Base-by-base conservation (phyloP, 2,329 filamentous ascomycete genomes). In the Elsinoe ampelina region DNA sequence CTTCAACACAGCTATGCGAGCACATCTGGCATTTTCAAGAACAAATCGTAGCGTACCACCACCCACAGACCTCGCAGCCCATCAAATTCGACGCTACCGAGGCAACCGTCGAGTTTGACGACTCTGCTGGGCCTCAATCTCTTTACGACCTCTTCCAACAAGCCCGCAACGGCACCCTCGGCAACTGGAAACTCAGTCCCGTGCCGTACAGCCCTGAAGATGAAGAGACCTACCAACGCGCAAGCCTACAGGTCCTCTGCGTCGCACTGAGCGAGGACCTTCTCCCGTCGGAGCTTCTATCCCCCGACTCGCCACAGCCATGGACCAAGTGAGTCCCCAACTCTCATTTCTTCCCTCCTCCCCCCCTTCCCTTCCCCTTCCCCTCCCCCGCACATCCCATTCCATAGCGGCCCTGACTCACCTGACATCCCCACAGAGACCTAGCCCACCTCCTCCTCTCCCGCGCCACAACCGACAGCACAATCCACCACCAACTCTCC, bases 11-110 rank as follows among this genome's bases (percentile, higher is more conserved):
- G 17, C 11, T 52, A 17, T 52, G 48, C 48, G 48, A 52, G 17
- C 48, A 52, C 10, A 52, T 52, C 17, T 52, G 48, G 48, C 35
- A 52, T 26, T 39, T 52, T 15, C 48, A 52, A 20, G 48, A 52
- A 39, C n/a, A 26, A 19, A 19, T 52, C 7, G 34, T 52, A 15
- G 13, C 5, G 5, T 17, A 20, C 17, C 34, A 17, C 5, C 19
- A 15, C 13, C 13, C 26, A 6, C 32, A 39, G 6, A 13, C 13
- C 15, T 12, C 15, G 1, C 8, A 10, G 11, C 32, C 48, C 1
- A 26, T 52, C 34, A 52, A 26, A 5, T 52, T 52, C 22, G 34
- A 52, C 13, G 15, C 48, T 10, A 52, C 32, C 5, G 35, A 39
- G 5, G 48, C 48, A 3, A 52, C 35, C 2, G 34, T 52, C 48